Evolutionary conservation across 495 filamentous ascomycete species (phyloP).

Genomic region (Penicillium cinerascens): DNA sequence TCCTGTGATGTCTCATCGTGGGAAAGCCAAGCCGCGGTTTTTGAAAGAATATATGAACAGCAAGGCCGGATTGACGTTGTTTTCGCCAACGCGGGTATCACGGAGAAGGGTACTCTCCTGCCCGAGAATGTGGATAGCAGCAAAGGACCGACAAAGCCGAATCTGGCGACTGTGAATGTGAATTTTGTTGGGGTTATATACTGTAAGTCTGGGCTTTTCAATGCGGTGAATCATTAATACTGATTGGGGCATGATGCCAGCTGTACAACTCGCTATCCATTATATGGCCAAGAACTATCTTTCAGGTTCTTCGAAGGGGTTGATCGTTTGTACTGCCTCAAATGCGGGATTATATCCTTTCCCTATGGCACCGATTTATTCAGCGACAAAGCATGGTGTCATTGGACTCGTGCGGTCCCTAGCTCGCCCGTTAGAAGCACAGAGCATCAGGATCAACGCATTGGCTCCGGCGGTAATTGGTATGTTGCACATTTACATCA

Average conservation of each 20-base stretch:
- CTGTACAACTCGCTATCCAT: slow-evolving; percentile 47
- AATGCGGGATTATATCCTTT: slow-evolving; percentile 56
- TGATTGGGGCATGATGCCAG: slow-evolving; percentile 19
- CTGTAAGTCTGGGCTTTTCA: slow-evolving; percentile 35
- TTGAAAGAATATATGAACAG: slow-evolving; percentile 37
- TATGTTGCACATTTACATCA: slow-evolving; percentile 12
- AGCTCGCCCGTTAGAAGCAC: slow-evolving; percentile 30
- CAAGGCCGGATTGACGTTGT: slow-evolving; percentile 47
- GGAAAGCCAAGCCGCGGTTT: slow-evolving; percentile 43
- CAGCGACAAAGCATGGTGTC: slow-evolving; percentile 49
- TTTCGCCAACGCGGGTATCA: slow-evolving; percentile 55
- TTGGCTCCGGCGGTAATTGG: slow-evolving; percentile 51
- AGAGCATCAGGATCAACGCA: slow-evolving; percentile 51
- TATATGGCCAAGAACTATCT: slow-evolving; percentile 48
- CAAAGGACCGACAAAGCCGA: slow-evolving; percentile 33
- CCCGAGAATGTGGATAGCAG: slow-evolving; percentile 17
- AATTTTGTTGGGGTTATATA: slow-evolving; percentile 49
- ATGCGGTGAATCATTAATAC: neutral
- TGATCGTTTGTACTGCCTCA: slow-evolving; percentile 54
- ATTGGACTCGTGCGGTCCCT: slow-evolving; percentile 50
- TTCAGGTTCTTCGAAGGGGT: slow-evolving; percentile 31
- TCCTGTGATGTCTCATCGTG: slow-evolving; percentile 47
- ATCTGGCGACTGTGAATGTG: slow-evolving; percentile 40
- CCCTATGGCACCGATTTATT: slow-evolving; percentile 53
- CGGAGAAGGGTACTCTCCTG: slow-evolving; percentile 39